A percentile compares a stretch with the other conserved stretches of the same genome.
These are phyloP conservation scores for Cladosporium sp. DNA, from an alignment of 2,329 filamentous ascomycete species.

Conservation along the genomic window DNA sequence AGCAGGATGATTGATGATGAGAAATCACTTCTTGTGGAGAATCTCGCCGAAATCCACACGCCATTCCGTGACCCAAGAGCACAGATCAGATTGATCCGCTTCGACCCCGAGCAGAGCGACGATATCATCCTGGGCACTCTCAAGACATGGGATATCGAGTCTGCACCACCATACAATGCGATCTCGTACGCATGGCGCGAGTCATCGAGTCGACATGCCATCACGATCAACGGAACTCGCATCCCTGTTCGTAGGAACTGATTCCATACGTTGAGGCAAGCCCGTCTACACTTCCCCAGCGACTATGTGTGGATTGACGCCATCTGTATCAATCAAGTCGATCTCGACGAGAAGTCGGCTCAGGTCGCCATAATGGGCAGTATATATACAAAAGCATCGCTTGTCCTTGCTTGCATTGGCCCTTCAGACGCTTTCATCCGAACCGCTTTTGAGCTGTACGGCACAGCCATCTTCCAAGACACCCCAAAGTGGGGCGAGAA, in stretches of 20 bases:
- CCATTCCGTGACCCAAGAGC: neutral
- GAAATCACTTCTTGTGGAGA: neutral
- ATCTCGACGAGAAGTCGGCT: constrained; percentile 18
- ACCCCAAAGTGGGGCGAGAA: neutral
- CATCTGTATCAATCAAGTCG: constrained; percentile 22
- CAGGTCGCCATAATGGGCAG: constrained; percentile 24
- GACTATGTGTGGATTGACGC: constrained; percentile 24
- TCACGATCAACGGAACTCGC: constrained; percentile 11
- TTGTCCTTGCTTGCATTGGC: neutral
- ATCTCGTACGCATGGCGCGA: constrained; percentile 23
- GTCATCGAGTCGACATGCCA: neutral
- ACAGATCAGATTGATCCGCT: neutral
- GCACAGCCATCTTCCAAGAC: neutral
- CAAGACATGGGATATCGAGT: neutral
- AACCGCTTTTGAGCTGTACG: neutral
- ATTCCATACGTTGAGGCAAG: neutral
- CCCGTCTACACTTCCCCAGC: neutral
- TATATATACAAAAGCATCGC: constrained; percentile 17
- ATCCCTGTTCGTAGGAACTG: constrained; percentile 18
- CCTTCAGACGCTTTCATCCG: neutral
- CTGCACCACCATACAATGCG: constrained; percentile 14
- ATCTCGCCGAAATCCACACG: neutral
- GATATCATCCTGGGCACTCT: neutral
- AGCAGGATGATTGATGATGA: neutral
- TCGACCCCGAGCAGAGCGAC: neutral